Conservation (phyloP, 495 filamentous ascomycete genomes). For the Articulospora tetracladia region DNA sequence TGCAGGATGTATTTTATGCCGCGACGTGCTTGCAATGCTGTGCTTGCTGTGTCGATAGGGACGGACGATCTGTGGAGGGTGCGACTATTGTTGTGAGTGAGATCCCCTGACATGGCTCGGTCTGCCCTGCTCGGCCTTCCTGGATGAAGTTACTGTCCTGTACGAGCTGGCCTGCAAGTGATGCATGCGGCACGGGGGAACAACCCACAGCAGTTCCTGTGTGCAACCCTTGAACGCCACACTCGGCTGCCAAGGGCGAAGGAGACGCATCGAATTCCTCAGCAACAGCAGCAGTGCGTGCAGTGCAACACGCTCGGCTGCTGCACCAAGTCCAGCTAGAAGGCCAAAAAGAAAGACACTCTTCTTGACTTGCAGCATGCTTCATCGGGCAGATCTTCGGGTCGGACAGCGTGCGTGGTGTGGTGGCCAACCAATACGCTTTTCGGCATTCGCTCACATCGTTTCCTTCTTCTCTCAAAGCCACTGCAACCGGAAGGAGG, state of each 20-base stretch:
- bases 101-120: background rate
- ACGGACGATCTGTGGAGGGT: background rate
- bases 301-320: no score
- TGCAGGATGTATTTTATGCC: no score
- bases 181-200: background rate
- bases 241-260: background rate
- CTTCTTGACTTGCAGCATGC: background rate
- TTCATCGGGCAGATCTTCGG: background rate
- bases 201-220: background rate
- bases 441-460: background rate
- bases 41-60: no score
- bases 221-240: background rate
- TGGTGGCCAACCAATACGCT: background rate
- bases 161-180: background rate
- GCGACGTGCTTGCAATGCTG: no score
- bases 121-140: background rate
- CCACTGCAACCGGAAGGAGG: background rate
- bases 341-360: no score
- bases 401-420: no score
- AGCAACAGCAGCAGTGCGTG: background rate
- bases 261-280: background rate
- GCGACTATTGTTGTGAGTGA: no score
- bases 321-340: no score
- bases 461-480: background rate
- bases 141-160: background rate